Percentiles rank a stretch among this genome's conserved stretches.
phyloP scores from a whole-genome alignment of 2,329 filamentous ascomycete genomes.

The Cercospora zeina region DNA sequence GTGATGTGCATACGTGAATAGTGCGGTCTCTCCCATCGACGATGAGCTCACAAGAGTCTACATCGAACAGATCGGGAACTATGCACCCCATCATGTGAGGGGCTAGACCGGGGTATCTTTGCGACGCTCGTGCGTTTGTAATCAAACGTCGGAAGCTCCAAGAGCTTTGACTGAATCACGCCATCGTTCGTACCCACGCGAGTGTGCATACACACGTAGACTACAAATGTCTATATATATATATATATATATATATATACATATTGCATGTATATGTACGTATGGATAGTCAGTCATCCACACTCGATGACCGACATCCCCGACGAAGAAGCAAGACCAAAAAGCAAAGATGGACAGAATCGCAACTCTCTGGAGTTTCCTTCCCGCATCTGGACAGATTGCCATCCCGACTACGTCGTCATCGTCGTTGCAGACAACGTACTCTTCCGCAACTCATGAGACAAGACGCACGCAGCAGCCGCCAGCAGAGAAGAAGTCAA shows the following conservation, averaged over 20 bases:
- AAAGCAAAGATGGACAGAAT: constrained; percentile 11
- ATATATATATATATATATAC: background rate
- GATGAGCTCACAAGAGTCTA: background rate
- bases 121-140: background rate
- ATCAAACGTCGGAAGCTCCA: background rate
- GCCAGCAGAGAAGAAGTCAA: background rate
- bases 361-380: constrained; percentile 10
- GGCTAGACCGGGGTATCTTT: background rate
- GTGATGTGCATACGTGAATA: background rate
- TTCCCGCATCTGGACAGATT: constrained; percentile 12
- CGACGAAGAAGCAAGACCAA: background rate
- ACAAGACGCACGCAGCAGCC: background rate
- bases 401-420: background rate
- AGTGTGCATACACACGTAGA: background rate
- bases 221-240: background rate
- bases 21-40: background rate
- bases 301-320: no score
- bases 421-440: background rate
- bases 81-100: no score
- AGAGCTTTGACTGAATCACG: constrained; percentile 5
- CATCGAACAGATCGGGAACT: background rate
- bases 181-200: background rate
- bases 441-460: background rate
- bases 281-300: no score
- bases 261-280: background rate